Percentiles rank a stretch among this genome's conserved stretches.
Evolutionary conservation across 192 early-diverging fungal species (phyloP).

Genomic region (Backusella morwellensis): DNA sequence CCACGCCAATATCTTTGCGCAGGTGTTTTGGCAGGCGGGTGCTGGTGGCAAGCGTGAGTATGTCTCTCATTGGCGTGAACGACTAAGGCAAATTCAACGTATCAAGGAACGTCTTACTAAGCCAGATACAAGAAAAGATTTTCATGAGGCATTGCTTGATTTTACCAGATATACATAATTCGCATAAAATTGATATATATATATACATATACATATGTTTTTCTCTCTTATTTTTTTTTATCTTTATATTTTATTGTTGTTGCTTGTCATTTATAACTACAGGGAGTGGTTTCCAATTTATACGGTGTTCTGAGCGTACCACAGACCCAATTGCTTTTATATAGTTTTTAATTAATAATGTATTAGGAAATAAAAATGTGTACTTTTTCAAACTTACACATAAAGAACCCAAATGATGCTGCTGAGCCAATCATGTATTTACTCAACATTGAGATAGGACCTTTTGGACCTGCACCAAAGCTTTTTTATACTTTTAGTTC

Average conservation of each 20-base stretch:
- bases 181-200: not conserved
- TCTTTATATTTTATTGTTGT: not conserved
- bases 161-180: slow-evolving; percentile 58
- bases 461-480: slow-evolving; percentile 67
- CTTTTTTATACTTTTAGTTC: slow-evolving; percentile 29
- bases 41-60: slow-evolving; percentile 63
- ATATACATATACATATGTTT: not conserved
- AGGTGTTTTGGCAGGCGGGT: slow-evolving; percentile 76
- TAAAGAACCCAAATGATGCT: slow-evolving; percentile 82
- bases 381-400: slow-evolving; percentile 45
- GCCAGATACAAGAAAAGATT: slow-evolving; percentile 8
- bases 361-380: no score
- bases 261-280: not conserved
- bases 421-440: slow-evolving; percentile 73
- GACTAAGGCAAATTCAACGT: slow-evolving; percentile 90
- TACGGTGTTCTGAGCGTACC: slow-evolving; percentile 44
- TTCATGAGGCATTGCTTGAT: slow-evolving; percentile 46
- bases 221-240: not conserved
- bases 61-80: slow-evolving; percentile 85
- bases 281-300: not conserved
- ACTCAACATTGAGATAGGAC: slow-evolving; percentile 68
- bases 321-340: slow-evolving; percentile 47
- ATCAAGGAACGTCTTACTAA: slow-evolving; percentile 53
- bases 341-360: no score
- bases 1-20: slow-evolving; percentile 88